Conservation (phyloP, 1,284 basidiomycete genomes). For the Ganoderma sinense region DNA sequence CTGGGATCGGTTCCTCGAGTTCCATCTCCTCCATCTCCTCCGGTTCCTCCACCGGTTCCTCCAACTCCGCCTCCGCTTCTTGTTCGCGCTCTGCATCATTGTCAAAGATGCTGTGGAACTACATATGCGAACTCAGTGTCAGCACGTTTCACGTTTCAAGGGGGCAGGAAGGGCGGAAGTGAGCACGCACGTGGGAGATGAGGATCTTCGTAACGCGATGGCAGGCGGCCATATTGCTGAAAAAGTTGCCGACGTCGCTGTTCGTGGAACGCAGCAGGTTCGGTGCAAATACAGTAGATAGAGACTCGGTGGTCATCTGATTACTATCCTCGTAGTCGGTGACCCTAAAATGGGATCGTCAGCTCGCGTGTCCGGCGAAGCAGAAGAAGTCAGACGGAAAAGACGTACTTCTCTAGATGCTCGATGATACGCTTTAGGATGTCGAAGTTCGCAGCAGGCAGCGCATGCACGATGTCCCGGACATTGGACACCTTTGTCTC, state of each 20-base stretch:
- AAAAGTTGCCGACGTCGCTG: conserved; percentile 76
- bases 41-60: conserved; percentile 41
- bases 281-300: conserved; percentile 86
- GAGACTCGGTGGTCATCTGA: conserved; percentile 84
- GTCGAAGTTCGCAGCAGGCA: conserved; percentile 78
- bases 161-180: not conserved
- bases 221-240: conserved; percentile 80
- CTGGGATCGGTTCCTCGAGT: conserved; percentile 54
- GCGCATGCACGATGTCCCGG: conserved; percentile 67
- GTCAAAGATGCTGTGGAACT: conserved; percentile 61
- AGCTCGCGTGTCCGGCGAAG: not conserved
- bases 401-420: conserved; percentile 78
- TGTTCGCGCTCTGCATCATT: conserved; percentile 49
- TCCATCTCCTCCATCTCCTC: conserved; percentile 56
- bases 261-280: conserved; percentile 75
- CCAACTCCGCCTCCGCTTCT: conserved; percentile 50
- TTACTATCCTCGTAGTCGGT: conserved; percentile 87
- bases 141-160: conserved; percentile 5
- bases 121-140: not conserved
- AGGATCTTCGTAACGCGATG: conserved; percentile 80
- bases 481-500: conserved; percentile 71
- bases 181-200: conserved; percentile 74
- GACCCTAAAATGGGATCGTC: conserved; percentile 53
- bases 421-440: conserved; percentile 78
- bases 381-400: not conserved